phyloP scores from a whole-genome alignment of 768 basidiomycete genomes.

The Nidularia sp. region DNA sequence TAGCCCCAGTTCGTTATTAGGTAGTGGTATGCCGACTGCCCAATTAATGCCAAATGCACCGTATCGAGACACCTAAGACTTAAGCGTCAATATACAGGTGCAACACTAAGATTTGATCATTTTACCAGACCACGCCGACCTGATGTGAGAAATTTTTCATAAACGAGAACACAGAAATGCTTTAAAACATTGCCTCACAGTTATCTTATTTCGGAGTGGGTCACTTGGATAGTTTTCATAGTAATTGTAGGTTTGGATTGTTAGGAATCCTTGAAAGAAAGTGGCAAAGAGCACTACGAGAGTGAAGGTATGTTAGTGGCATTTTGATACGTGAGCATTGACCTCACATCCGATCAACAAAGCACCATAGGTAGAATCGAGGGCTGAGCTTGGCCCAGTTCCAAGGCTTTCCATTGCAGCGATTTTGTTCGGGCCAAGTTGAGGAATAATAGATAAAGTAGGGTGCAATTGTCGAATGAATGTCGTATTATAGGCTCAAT shows the following conservation, averaged over 20 bases:
- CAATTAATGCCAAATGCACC: constrained; percentile 9
- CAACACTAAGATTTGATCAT: background rate
- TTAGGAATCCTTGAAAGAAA: constrained; percentile 5
- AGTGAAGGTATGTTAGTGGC: background rate
- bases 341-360: background rate
- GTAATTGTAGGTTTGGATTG: constrained; percentile 9
- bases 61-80: constrained; percentile 9
- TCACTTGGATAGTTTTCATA: constrained; percentile 9
- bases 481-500: no score
- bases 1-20: constrained; percentile 13
- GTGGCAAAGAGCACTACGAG: background rate
- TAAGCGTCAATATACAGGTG: background rate
- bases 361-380: background rate
- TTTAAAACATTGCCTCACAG: constrained; percentile 2
- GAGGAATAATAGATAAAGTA: no score
- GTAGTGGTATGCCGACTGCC: constrained; percentile 12
- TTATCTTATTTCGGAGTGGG: constrained; percentile 3
- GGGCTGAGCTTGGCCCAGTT: background rate
- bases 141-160: no score
- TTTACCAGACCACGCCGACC: background rate
- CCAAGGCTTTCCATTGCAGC: no score
- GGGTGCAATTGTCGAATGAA: no score
- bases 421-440: no score
- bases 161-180: background rate
- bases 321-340: background rate